A percentile compares a stretch with the other conserved stretches of the same genome.
These are phyloP conservation scores for Cladosporium sphaerospermum DNA, from an alignment of 2,329 filamentous ascomycete genomes.

Conservation along the genomic window DNA sequence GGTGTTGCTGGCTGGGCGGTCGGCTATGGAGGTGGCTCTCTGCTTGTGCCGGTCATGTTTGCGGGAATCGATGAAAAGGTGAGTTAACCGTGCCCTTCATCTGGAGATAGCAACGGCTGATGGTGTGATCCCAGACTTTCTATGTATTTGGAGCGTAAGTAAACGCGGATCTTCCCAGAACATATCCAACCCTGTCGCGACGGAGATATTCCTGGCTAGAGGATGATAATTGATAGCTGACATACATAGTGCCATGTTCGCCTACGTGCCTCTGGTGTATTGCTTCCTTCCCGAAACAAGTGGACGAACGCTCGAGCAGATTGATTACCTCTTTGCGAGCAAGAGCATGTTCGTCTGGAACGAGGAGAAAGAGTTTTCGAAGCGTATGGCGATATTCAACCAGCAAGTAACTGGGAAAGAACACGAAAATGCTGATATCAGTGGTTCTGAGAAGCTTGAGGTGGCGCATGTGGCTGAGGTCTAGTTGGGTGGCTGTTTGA, in stretches of 20 bases:
- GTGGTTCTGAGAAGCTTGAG: not conserved
- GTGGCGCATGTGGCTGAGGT: not conserved
- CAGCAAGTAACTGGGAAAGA: slow-evolving; percentile 2
- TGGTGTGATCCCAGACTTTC: not conserved
- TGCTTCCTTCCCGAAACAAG: slow-evolving; percentile 23
- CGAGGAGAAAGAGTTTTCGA: slow-evolving; percentile 16
- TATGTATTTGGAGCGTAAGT: slow-evolving; percentile 6
- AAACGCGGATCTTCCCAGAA: slow-evolving; percentile 1
- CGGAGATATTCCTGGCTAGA: not conserved
- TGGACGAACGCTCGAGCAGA: slow-evolving; percentile 24
- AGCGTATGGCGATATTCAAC: slow-evolving; percentile 7
- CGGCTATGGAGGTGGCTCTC: slow-evolving; percentile 18
- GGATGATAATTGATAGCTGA: slow-evolving; percentile 14
- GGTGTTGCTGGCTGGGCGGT: slow-evolving; percentile 17
- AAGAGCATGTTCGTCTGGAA: slow-evolving; percentile 23
- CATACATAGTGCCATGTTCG: slow-evolving; percentile 22
- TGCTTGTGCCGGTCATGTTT: slow-evolving; percentile 21
- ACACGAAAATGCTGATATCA: not conserved
- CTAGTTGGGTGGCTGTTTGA: not conserved
- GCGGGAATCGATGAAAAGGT: slow-evolving; percentile 18
- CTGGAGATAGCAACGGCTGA: slow-evolving; percentile 1
- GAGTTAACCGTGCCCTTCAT: not conserved
- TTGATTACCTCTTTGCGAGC: slow-evolving; percentile 24
- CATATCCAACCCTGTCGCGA: slow-evolving; percentile 1
- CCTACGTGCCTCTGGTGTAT: slow-evolving; percentile 20